Conservation (phyloP, 2,329 filamentous ascomycete species). For the Talaromyces sp. region DNA sequence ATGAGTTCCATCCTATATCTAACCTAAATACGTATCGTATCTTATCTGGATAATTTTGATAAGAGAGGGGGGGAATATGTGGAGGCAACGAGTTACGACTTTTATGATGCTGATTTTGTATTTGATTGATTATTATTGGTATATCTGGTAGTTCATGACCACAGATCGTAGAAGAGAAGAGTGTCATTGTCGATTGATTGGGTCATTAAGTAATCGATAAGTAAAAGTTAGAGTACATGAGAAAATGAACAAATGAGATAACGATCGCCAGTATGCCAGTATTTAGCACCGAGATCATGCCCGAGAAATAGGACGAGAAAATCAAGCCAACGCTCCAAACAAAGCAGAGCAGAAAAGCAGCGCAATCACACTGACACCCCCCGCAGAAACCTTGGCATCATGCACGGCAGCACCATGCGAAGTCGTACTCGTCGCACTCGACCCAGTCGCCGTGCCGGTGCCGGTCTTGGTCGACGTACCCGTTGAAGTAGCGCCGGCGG, state of each 20-base stretch:
- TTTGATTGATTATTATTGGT: too few relatives aligned
- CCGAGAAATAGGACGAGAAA: too few relatives aligned
- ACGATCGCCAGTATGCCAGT: too few relatives aligned
- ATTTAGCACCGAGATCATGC: too few relatives aligned
- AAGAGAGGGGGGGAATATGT: neutral
- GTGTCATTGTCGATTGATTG: too few relatives aligned
- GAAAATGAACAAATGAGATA: neutral
- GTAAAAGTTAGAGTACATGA: neutral
- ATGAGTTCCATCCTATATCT: conserved; percentile 3
- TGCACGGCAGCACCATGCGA: conserved; percentile 19
- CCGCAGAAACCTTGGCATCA: conserved; percentile 23
- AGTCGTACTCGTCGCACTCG: conserved; percentile 17
- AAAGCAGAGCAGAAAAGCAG: conserved; percentile 29
- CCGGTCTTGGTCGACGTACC: neutral
- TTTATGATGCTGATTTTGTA: too few relatives aligned
- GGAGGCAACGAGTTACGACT: neutral
- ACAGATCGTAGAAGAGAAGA: too few relatives aligned
- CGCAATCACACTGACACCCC: conserved; percentile 28
- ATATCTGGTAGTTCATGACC: too few relatives aligned
- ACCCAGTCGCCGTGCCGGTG: conserved; percentile 10
- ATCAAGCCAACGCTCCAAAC: conserved; percentile 26
- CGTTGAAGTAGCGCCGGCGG: neutral
- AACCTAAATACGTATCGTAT: neutral
- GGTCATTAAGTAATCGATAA: neutral
- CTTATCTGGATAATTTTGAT: neutral